Percentiles rank a stretch among this genome's conserved stretches.
Evolutionary conservation across 192 early-diverging fungal genomes (phyloP).

Genomic region (Paraglomus occultum): DNA sequence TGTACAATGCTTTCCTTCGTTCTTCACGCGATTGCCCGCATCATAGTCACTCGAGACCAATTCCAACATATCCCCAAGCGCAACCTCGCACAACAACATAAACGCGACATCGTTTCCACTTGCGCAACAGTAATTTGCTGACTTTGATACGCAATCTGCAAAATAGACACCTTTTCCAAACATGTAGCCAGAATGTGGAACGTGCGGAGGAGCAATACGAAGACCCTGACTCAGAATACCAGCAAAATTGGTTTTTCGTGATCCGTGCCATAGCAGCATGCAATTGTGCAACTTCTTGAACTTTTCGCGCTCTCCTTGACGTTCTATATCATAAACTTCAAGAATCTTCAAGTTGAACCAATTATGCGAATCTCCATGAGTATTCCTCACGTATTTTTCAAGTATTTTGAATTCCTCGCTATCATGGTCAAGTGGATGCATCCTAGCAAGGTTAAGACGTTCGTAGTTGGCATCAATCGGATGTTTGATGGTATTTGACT

Average conservation of each 20-base stretch:
- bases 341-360: conserved; percentile 42
- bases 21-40: conserved; percentile 42
- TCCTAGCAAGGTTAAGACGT: conserved; percentile 50
- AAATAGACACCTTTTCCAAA: conserved; percentile 87
- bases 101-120: conserved; percentile 43
- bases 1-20: conserved; percentile 53
- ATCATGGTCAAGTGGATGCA: conserved; percentile 52
- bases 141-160: conserved; percentile 76
- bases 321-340: conserved; percentile 55
- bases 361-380: conserved; percentile 62
- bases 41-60: conserved; percentile 51
- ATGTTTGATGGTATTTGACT: conserved; percentile 42
- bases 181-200: conserved; percentile 67
- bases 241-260: conserved; percentile 70
- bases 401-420: conserved; percentile 58
- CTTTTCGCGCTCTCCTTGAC: conserved; percentile 54
- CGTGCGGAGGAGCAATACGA: conserved; percentile 66
- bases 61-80: conserved; percentile 58
- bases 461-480: conserved; percentile 61
- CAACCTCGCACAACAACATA: conserved; percentile 78
- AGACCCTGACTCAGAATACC: conserved; percentile 71
- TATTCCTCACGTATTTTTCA: conserved; percentile 58
- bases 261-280: conserved; percentile 80
- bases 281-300: conserved; percentile 56
- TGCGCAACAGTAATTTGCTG: conserved; percentile 67